phyloP scores from a whole-genome alignment of 2,329 filamentous ascomycete species.

The Boeremia exigua region DNA sequence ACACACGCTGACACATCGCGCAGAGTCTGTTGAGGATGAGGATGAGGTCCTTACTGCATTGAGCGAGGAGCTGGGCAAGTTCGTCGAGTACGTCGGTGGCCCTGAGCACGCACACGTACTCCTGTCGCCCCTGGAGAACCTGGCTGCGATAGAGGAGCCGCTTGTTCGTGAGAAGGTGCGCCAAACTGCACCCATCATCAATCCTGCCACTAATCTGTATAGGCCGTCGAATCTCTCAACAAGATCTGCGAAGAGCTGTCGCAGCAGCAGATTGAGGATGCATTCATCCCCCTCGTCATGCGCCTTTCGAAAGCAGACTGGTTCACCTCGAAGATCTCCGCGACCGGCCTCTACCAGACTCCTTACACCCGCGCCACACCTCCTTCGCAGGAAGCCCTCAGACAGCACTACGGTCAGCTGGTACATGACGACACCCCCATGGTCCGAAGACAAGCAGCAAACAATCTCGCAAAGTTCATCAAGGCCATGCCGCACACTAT shows the following conservation, averaged over 20 bases:
- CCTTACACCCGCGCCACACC: constrained; percentile 92
- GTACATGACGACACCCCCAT: constrained; percentile 99
- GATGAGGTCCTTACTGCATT: constrained; percentile 97
- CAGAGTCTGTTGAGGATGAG: constrained; percentile 98
- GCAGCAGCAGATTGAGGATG: constrained; percentile 90
- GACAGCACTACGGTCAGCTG: constrained; percentile 88
- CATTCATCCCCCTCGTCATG: constrained; percentile 94
- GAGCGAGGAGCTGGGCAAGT: constrained; percentile 94
- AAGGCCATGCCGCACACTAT: constrained; percentile 93
- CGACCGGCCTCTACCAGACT: constrained; percentile 90
- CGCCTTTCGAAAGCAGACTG: constrained; percentile 98
- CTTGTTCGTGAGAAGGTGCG: constrained; percentile 94
- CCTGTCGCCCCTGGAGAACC: constrained; percentile 94
- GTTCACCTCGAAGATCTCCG: constrained; percentile 99
- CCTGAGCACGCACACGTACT: constrained; percentile 94
- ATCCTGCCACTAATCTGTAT: constrained; percentile 37
- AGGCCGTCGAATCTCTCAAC: constrained; percentile 99
- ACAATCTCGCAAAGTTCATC: constrained; percentile 95
- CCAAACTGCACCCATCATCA: neutral
- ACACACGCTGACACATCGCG: constrained; percentile 42
- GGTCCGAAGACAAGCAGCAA: constrained; percentile 96
- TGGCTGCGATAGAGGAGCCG: constrained; percentile 97
- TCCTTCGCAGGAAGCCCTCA: constrained; percentile 86
- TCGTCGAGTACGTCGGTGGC: constrained; percentile 97
- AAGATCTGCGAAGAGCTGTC: constrained; percentile 97